phyloP scores from a whole-genome alignment of 2,329 filamentous ascomycete species.

The Exophiala calicioides region DNA sequence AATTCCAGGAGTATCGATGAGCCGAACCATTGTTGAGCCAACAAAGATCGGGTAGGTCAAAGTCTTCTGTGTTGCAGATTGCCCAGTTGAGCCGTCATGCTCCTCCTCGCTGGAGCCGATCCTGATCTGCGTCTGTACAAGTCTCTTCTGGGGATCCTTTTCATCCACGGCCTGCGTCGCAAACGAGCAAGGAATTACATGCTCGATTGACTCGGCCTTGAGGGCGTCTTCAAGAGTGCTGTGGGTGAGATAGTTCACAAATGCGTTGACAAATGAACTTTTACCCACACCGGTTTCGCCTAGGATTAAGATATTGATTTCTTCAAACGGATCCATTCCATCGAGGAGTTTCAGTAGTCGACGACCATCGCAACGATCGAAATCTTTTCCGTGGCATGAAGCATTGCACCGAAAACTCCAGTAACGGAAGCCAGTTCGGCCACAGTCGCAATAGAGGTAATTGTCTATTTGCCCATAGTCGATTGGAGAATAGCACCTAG shows the following conservation, averaged over 20 bases:
- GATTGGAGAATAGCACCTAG: slow-evolving; percentile 30
- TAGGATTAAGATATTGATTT: slow-evolving; percentile 49
- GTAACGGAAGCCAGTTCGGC: slow-evolving; percentile 31
- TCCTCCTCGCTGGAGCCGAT: slow-evolving; percentile 39
- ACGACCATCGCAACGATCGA: slow-evolving; percentile 21
- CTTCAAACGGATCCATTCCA: slow-evolving; percentile 33
- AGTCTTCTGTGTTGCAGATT: slow-evolving; percentile 43
- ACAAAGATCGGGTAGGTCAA: slow-evolving; percentile 38
- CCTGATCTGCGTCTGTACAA: slow-evolving; percentile 35
- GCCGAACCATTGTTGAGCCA: slow-evolving; percentile 34
- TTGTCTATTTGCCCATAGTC: slow-evolving; percentile 36
- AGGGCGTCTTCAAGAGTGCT: slow-evolving; percentile 43
- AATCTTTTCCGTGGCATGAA: slow-evolving; percentile 31
- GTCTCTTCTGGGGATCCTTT: slow-evolving; percentile 23
- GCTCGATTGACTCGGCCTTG: slow-evolving; percentile 34
- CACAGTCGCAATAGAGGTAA: slow-evolving; percentile 44
- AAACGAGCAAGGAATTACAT: slow-evolving; percentile 45
- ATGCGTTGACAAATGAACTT: slow-evolving; percentile 53
- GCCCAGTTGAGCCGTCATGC: slow-evolving; percentile 35
- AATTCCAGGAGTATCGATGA: slow-evolving; percentile 49
- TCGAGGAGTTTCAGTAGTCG: slow-evolving; percentile 28
- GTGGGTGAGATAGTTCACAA: slow-evolving; percentile 49
- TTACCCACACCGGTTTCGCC: slow-evolving; percentile 54
- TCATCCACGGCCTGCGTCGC: slow-evolving; percentile 37
- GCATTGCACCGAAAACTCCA: slow-evolving; percentile 39